These are phyloP conservation scores for Paradendryphiella salina DNA, from an alignment of 2,329 filamentous ascomycete species.

Conservation along the genomic window DNA sequence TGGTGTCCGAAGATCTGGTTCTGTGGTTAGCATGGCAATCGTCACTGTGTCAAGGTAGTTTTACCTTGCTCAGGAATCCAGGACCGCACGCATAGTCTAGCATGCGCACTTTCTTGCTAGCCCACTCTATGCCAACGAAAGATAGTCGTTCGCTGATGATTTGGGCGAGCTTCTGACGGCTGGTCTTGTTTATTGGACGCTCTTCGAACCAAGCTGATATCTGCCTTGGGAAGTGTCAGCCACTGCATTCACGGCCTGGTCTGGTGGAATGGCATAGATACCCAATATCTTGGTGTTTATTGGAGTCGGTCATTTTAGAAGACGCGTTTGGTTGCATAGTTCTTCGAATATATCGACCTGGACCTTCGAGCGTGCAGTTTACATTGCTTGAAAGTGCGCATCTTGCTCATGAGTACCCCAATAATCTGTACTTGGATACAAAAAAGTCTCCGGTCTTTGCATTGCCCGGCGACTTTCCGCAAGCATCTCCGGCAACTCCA, in stretches of 20 bases:
- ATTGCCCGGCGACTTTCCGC: background rate
- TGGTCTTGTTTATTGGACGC: constrained; percentile 12
- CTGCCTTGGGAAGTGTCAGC: background rate
- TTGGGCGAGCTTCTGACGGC: background rate
- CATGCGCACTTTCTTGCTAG: constrained; percentile 2
- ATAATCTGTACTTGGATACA: background rate
- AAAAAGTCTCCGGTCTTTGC: background rate
- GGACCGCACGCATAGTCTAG: constrained; percentile 14
- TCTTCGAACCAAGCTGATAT: constrained; percentile 11
- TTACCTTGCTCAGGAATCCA: constrained; percentile 9
- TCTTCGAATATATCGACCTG: no score
- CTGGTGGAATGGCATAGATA: background rate
- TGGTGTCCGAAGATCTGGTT: constrained; percentile 8
- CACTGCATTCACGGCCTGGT: background rate
- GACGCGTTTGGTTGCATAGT: no score
- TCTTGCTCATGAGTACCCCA: background rate
- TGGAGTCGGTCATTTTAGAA: background rate
- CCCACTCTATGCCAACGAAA: background rate
- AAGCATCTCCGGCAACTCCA: background rate
- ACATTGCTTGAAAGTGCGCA: background rate
- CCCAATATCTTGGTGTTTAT: background rate
- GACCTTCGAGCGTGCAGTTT: background rate
- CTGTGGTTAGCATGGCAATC: background rate
- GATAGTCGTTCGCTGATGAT: background rate
- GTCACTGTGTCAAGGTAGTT: background rate